Conservation (phyloP, 495 filamentous ascomycete species). For the Astrocystis sublimbata region DNA sequence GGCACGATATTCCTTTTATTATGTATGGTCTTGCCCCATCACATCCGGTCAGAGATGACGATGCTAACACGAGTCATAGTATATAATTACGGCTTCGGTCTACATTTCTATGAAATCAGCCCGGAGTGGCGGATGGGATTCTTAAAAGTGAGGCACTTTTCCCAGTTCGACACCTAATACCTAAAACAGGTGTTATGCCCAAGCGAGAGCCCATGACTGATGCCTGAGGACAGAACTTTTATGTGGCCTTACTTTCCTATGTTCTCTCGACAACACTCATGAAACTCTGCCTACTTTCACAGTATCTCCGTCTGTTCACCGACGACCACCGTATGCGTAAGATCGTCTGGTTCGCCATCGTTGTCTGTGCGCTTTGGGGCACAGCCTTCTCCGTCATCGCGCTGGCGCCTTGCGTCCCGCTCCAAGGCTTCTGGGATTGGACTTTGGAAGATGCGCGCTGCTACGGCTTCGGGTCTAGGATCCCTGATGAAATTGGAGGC, state of each 20-base stretch:
- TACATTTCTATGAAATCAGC: slow-evolving; percentile 26
- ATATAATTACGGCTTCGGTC: slow-evolving; percentile 31
- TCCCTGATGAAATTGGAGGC: slow-evolving; percentile 22
- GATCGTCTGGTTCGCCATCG: slow-evolving; percentile 28
- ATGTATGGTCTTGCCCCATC: slow-evolving; percentile 19
- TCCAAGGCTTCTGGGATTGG: slow-evolving; percentile 34
- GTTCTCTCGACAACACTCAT: slow-evolving; percentile 31
- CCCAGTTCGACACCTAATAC: neutral
- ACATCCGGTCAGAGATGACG: neutral
- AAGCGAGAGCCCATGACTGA: neutral
- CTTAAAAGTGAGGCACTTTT: slow-evolving; percentile 24
- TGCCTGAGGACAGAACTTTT: slow-evolving; percentile 25
- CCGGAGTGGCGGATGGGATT: slow-evolving; percentile 21
- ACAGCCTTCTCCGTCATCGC: slow-evolving; percentile 30
- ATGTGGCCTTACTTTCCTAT: slow-evolving; percentile 30
- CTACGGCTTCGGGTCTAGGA: slow-evolving; percentile 35
- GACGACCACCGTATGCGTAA: slow-evolving; percentile 14
- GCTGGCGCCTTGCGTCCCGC: slow-evolving; percentile 31
- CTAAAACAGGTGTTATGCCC: neutral
- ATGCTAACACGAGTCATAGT: slow-evolving; percentile 23
- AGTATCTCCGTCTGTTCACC: slow-evolving; percentile 34
- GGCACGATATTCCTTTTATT: slow-evolving; percentile 28
- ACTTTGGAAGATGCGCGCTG: slow-evolving; percentile 5
- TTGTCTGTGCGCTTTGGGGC: slow-evolving; percentile 29
- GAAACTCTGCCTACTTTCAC: slow-evolving; percentile 30